Base-by-base conservation (phyloP, 805 yeast species). In the Hermanozyma aechmeae region DNA sequence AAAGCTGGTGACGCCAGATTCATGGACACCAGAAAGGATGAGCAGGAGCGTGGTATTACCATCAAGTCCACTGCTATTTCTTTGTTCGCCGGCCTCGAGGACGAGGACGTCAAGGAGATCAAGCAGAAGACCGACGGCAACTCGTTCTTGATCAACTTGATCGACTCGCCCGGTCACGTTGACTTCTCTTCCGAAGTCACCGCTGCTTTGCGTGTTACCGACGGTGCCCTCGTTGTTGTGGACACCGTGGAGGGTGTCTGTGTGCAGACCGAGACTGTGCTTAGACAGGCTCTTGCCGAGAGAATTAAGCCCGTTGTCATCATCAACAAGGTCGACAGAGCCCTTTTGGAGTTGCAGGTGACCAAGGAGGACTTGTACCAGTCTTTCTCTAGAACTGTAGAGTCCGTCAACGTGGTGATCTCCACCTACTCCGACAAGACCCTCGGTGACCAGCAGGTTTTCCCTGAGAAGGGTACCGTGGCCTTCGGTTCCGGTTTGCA, bases 141-240 rank as follows among this genome's bases (percentile, higher is more conserved):
- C 79, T 78, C 79, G 64, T 89, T 89, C 79, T 81, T 89, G 73
- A 79, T 89, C 53, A 89, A 89, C 85, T 78, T 89, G 79, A 89
- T 89, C 56, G 98, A 89, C 70, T 92, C 98, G 52, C 98, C 98
- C 71, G 98, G 98, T 83, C 98, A 89, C 96, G 97, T 89, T 78
- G 98, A 89, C 74, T 89, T 89, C 87, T 86, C 96, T 44, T 92
- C 97, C 51, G 98, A 89, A 73, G 98, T 89, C 59, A 92, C 97
- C 60, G 97, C 97, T 55, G 98, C 98, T 69, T 80, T 89, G 61
- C 87, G 98, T 75, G 97, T 89, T 58, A 92, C 97, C 51, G 98
- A 89, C 65, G 98, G 98, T 86, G 97, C 98, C 62, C 77, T 89
- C 61, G 97, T 89, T 55, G 98, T 89, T 54, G 97, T 89, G 61